These are phyloP conservation scores for Begonia loranthoides DNA, from an alignment of 306 rosid species.

Conservation along the genomic window DNA sequence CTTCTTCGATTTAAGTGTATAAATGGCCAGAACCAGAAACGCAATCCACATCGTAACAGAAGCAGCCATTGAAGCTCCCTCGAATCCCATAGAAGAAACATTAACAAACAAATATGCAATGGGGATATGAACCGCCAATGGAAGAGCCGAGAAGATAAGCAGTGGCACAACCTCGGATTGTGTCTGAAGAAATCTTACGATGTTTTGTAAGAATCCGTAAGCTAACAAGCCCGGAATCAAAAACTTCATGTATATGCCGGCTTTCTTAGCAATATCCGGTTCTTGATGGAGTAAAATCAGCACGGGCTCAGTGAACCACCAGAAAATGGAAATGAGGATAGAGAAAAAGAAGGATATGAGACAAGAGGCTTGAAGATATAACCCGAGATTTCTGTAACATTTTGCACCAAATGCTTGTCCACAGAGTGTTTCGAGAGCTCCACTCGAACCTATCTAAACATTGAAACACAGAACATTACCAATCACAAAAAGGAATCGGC, in stretches of 20 bases:
- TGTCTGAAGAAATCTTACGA: constrained; percentile 61
- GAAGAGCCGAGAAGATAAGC: constrained; percentile 35
- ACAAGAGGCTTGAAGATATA: constrained; percentile 65
- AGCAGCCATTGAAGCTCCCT: constrained; percentile 58
- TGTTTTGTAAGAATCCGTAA: constrained; percentile 47
- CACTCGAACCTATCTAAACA: constrained; percentile 62
- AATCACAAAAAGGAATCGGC: too few species aligned
- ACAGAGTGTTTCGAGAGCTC: constrained; percentile 81
- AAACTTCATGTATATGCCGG: constrained; percentile 45
- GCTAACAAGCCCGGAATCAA: constrained; percentile 61
- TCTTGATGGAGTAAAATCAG: constrained; percentile 54
- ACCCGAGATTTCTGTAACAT: constrained; percentile 44
- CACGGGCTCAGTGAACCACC: constrained; percentile 47
- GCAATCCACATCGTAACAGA: constrained; percentile 59
- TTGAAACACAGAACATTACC: neutral
- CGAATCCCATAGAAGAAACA: constrained; percentile 28
- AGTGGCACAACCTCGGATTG: constrained; percentile 49
- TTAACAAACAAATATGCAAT: constrained; percentile 43
- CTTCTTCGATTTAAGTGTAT: constrained; percentile 27
- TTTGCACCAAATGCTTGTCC: constrained; percentile 79
- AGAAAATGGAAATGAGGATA: constrained; percentile 29
- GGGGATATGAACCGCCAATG: constrained; percentile 30
- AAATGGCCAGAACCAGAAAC: constrained; percentile 16
- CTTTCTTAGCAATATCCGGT: constrained; percentile 30
- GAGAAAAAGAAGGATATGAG: constrained; percentile 45